Conservation (phyloP, 345 rosid genomes). For the Camelina neglecta region DNA sequence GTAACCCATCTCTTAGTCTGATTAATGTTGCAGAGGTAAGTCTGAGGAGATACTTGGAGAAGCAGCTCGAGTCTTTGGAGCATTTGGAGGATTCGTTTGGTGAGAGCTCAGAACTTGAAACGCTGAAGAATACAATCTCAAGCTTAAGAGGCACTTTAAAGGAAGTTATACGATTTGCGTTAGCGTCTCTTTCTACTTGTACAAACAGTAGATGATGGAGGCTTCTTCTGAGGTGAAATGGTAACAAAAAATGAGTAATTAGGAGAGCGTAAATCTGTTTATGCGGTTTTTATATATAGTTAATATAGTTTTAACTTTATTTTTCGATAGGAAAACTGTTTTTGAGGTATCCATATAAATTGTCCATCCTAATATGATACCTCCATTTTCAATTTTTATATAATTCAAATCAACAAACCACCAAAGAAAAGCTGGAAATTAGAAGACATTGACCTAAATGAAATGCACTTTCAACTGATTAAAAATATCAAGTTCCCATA, state of each 20-base stretch:
- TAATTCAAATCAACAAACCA: too few relatives aligned
- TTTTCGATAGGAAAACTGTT: slow-evolving; percentile 3
- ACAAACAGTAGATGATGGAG: slow-evolving; percentile 36
- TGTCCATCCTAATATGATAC: neutral
- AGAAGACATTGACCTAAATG: too few relatives aligned
- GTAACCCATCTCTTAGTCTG: slow-evolving; percentile 65
- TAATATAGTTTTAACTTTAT: neutral
- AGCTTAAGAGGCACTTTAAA: slow-evolving; percentile 53
- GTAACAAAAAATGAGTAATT: neutral
- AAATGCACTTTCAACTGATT: too few relatives aligned
- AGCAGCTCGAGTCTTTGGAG: slow-evolving; percentile 53
- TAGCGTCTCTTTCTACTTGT: slow-evolving; percentile 50
- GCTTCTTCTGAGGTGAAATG: slow-evolving; percentile 5
- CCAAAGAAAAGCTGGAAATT: too few relatives aligned
- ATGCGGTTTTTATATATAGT: slow-evolving; percentile 4
- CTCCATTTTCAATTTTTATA: too few relatives aligned
- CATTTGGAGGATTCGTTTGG: slow-evolving; percentile 36
- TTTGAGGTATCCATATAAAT: neutral
- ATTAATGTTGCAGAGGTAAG: slow-evolving; percentile 71
- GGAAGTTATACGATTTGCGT: slow-evolving; percentile 58
- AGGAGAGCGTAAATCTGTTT: slow-evolving; percentile 17
- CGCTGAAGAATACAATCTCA: slow-evolving; percentile 54
- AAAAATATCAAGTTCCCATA: too few relatives aligned
- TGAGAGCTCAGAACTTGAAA: slow-evolving; percentile 41
- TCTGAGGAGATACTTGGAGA: slow-evolving; percentile 65